Evolutionary conservation across 495 filamentous ascomycete genomes (phyloP), one percentile per base, ranked within the genome.

Genomic region (Neurospora sp.): DNA sequence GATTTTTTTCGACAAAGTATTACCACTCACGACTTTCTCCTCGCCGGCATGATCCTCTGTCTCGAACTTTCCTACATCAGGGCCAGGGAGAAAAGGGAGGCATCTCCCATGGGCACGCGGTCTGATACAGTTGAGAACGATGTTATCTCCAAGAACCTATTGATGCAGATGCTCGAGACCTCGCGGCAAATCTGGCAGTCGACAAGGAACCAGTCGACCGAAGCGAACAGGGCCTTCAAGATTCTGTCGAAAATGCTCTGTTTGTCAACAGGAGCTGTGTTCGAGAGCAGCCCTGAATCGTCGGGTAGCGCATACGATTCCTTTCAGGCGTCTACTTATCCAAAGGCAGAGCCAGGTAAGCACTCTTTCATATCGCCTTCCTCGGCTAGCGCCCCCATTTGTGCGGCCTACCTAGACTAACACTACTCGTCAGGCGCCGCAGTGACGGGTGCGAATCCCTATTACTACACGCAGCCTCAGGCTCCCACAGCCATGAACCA

Each of bases 21-120:
- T 27, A 78, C 78, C 68, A 75, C 77, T 31, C 78, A 82, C 71
- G 79, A 78, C 40, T 82, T 82, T 61, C 76, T 84, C 4, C 75
- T 83, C 11, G 82, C 81, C 37, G 76, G 76, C 59, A 83, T 82
- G 76, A 79, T 84, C 31, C 73, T 84, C n/a, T 84, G 82, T 69
- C 78, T 82, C 39, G 78, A 80, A 68, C 70, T 81, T 12, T 77
- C 77, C 4, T 75, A 53, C 44, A 31, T 78, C 22, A 77, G 73
- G 31, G 74, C 75, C 42, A 72, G 73, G 68, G 70, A 73, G 16
- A 73, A 74, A 14, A 76, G 69, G 7, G 72, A 69, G 3, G 31
- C 73, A 11, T 48, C 68, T 10, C 44, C 53, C 8, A 3, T 61
- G 3, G 46, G 69, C 37, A 20, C 8, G 3, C 40, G 73, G 6